These are phyloP conservation scores for Wickerhamiella allomyrinae DNA, from an alignment of 805 yeast species.

Conservation along the genomic window DNA sequence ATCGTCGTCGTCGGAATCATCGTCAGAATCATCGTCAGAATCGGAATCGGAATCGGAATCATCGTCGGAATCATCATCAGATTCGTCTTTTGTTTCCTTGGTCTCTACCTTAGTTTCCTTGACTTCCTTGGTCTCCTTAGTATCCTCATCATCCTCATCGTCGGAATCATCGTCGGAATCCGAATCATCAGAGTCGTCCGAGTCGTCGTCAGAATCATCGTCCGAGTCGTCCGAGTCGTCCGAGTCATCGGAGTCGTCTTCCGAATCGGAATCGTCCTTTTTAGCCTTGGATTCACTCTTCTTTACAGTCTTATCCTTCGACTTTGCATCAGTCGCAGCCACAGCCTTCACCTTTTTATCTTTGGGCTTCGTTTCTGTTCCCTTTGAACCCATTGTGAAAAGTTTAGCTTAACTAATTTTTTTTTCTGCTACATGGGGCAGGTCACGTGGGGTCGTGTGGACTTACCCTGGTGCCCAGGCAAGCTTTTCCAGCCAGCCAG, in stretches of 20 bases:
- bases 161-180: constrained; percentile 19
- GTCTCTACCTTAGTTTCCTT: constrained; percentile 7
- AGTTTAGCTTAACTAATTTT: constrained; percentile 2
- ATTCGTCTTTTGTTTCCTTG: constrained; percentile 9
- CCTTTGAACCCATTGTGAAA: constrained; percentile 4
- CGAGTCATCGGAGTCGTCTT: constrained; percentile 9
- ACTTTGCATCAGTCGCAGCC: not conserved
- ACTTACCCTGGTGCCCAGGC: no score
- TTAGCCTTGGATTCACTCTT: constrained; percentile 9
- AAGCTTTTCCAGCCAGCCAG: no score
- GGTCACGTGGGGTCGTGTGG: constrained; percentile 1
- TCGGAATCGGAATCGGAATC: constrained; percentile 23
- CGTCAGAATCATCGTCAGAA: constrained; percentile 20
- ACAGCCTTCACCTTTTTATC: constrained; percentile 6
- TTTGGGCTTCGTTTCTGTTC: constrained; percentile 6
- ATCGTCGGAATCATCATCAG: constrained; percentile 17
- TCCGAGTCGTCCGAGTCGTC: constrained; percentile 19
- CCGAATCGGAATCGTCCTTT: constrained; percentile 19
- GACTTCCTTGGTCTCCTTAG: constrained; percentile 5
- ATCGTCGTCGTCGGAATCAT: constrained; percentile 20
- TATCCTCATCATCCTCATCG: constrained; percentile 11
- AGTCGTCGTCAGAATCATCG: constrained; percentile 12
- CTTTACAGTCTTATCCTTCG: constrained; percentile 14
- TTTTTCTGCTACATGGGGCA: not conserved
- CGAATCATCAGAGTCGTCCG: constrained; percentile 9